Evolutionary conservation across 148 eudicot species (phyloP).

Genomic region (Spergularia marina): DNA sequence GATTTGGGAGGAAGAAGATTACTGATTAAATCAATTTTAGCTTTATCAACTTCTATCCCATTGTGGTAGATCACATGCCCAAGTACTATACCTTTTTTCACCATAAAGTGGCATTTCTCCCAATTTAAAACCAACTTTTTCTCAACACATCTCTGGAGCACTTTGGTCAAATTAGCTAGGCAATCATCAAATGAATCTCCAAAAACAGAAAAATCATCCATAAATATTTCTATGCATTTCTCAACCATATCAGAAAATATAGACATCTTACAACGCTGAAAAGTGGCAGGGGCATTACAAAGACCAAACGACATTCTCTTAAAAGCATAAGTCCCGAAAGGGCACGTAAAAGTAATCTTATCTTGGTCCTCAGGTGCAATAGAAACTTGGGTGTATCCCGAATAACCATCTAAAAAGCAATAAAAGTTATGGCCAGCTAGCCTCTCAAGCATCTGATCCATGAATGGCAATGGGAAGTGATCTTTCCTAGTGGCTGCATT

Average conservation of each 20-base stretch:
- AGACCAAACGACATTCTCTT: neutral
- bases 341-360: too few relatives aligned
- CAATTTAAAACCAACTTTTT: constrained; percentile 4
- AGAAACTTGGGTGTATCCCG: too few relatives aligned
- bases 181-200: constrained; percentile 4
- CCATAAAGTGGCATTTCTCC: neutral
- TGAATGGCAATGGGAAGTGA: constrained; percentile 3
- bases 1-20: neutral
- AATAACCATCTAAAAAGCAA: too few relatives aligned
- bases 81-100: neutral
- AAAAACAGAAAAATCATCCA: constrained; percentile 17
- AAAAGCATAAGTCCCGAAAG: too few relatives aligned
- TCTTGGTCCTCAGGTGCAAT: too few relatives aligned
- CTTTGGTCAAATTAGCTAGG: neutral
- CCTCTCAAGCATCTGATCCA: neutral
- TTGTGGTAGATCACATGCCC: neutral
- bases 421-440: neutral
- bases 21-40: neutral
- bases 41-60: neutral
- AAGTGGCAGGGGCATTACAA: constrained; percentile 1
- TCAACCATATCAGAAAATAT: constrained; percentile 6
- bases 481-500: neutral
- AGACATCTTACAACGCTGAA: neutral
- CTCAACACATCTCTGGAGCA: constrained; percentile 8
- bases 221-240: constrained; percentile 9